Conservation (phyloP, 106 monocot species). For the Platanthera guangdongensis region DNA sequence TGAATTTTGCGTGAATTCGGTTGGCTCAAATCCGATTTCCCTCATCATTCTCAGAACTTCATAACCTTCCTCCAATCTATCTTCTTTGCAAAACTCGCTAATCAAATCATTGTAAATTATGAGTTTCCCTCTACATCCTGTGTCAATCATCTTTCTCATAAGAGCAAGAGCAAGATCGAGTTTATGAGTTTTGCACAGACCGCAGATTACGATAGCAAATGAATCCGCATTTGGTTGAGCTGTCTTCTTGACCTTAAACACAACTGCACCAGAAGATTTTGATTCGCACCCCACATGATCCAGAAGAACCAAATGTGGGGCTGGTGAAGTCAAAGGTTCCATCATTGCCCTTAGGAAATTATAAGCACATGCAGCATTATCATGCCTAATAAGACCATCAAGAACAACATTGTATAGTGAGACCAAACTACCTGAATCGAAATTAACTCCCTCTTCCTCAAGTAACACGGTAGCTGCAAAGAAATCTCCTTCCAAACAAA, state of each 20-base stretch:
- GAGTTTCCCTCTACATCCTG: constrained; percentile 52
- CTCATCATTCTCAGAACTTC: constrained; percentile 44
- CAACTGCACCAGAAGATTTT: neutral
- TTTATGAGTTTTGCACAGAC: constrained; percentile 49
- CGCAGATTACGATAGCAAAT: constrained; percentile 48
- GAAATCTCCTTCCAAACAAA: constrained; percentile 43
- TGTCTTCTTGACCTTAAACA: constrained; percentile 24
- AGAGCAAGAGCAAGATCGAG: constrained; percentile 59
- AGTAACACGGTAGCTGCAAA: constrained; percentile 24
- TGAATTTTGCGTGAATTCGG: constrained; percentile 73
- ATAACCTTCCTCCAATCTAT: constrained; percentile 56
- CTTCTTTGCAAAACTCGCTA: constrained; percentile 34
- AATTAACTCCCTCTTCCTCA: constrained; percentile 27
- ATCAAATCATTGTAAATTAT: constrained; percentile 68
- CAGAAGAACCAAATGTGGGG: neutral
- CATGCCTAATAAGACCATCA: constrained; percentile 39
- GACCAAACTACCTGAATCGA: constrained; percentile 19
- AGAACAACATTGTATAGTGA: constrained; percentile 57
- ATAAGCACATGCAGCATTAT: constrained; percentile 38
- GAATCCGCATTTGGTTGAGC: constrained; percentile 55
- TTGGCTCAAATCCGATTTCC: constrained; percentile 41
- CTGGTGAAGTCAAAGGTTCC: constrained; percentile 4
- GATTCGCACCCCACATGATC: neutral
- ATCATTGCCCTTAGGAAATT: constrained; percentile 45
- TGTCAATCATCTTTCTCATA: constrained; percentile 42